Evolutionary conservation across 495 filamentous ascomycete species (phyloP).

Genomic region (Penicillium argentinense): DNA sequence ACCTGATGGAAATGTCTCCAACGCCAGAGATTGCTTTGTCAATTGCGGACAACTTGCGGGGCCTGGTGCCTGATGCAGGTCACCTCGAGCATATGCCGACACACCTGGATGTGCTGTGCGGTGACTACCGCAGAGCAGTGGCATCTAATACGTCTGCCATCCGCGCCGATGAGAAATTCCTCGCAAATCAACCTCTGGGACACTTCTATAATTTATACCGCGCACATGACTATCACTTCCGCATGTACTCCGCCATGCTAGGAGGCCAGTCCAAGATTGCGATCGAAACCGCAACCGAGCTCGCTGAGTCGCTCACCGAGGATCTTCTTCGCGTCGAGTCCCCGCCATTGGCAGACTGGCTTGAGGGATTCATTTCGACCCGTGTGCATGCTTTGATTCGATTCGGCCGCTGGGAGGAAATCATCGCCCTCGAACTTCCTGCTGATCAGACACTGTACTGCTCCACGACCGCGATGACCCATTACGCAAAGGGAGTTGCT

Average conservation of each 20-base stretch:
- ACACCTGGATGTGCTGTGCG: conserved; percentile 66
- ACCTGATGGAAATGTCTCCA: conserved; percentile 71
- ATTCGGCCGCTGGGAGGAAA: conserved; percentile 64
- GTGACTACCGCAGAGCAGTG: conserved; percentile 63
- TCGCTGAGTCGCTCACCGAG: conserved; percentile 58
- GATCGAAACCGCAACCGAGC: conserved; percentile 49
- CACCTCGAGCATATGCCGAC: conserved; percentile 75
- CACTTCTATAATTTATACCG: conserved; percentile 72
- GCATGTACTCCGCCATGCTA: conserved; percentile 72
- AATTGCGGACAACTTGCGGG: conserved; percentile 58
- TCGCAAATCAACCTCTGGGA: conserved; percentile 46
- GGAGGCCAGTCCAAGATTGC: conserved; percentile 57
- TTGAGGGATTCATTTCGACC: conserved; percentile 63
- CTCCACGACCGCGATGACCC: conserved; percentile 60
- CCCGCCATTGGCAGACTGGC: conserved; percentile 72
- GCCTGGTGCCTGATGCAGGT: conserved; percentile 63
- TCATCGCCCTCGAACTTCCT: conserved; percentile 50
- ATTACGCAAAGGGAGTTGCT: conserved; percentile 66
- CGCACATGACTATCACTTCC: conserved; percentile 65
- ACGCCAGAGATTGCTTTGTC: conserved; percentile 58
- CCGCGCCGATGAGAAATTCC: conserved; percentile 58
- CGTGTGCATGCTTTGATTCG: conserved; percentile 63
- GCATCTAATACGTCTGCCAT: conserved; percentile 64
- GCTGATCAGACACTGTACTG: conserved; percentile 55
- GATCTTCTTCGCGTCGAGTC: conserved; percentile 58